These are phyloP conservation scores for Termitomyces sp. DNA, from an alignment of 768 basidiomycete genomes.

Conservation along the genomic window DNA sequence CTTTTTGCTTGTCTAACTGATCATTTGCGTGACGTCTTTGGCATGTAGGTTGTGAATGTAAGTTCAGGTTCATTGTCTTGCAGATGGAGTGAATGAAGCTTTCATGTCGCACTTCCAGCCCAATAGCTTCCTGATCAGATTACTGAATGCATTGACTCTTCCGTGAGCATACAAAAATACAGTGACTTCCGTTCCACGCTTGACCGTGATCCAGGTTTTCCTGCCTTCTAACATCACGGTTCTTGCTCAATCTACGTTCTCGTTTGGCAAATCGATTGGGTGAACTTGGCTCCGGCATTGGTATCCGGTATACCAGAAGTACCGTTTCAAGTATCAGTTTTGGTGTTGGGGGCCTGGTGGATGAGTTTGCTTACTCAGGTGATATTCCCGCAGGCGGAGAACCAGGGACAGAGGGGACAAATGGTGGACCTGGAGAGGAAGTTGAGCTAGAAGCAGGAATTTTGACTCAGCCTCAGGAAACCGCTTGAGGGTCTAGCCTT, in stretches of 20 bases:
- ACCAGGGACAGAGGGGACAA: neutral
- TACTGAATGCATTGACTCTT: conserved; percentile 9
- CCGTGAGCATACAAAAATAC: conserved; percentile 2
- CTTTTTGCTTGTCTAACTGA: neutral
- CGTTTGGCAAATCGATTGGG: neutral
- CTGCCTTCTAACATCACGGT: conserved; percentile 12
- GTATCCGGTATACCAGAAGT: neutral
- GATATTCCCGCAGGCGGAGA: neutral
- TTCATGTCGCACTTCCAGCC: neutral
- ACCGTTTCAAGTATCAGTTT: conserved; percentile 5
- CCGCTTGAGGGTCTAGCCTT: neutral
- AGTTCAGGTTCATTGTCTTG: neutral
- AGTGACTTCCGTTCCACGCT: neutral
- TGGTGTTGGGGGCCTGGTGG: neutral
- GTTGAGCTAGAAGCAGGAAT: neutral
- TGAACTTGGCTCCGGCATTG: neutral
- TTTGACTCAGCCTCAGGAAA: neutral
- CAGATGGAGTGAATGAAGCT: neutral
- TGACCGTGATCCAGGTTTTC: conserved; percentile 5
- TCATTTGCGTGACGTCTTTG: neutral
- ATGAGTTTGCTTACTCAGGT: conserved; percentile 3
- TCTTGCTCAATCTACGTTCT: conserved; percentile 10
- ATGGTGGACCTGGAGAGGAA: neutral
- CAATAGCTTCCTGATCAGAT: conserved; percentile 1
- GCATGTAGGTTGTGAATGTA: neutral